phyloP scores from a whole-genome alignment of 2,329 filamentous ascomycete species.

The Lachnellula arida region DNA sequence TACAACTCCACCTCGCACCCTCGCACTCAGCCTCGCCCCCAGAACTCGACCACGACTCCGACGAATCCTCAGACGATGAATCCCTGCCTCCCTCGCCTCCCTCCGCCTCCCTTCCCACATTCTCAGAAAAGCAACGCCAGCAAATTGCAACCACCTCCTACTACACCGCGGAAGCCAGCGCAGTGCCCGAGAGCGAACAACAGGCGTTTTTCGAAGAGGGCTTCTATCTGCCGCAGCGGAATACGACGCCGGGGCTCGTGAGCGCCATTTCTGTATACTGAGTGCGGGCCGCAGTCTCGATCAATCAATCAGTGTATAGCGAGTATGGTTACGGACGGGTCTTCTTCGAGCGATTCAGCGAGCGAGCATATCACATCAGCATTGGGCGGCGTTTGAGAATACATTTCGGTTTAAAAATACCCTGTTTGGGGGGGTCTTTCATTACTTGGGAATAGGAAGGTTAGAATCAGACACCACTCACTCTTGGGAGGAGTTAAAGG shows the following conservation, averaged over 20 bases:
- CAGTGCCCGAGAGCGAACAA: slow-evolving; percentile 32
- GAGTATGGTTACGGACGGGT: background rate
- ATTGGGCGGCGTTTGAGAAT: background rate
- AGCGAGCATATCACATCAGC: background rate
- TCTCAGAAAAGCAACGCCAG: slow-evolving; percentile 52
- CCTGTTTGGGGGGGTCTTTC: too few species aligned
- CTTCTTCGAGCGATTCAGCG: background rate
- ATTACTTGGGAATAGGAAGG: too few species aligned
- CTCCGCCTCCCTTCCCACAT: slow-evolving; percentile 48
- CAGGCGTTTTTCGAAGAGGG: slow-evolving; percentile 42
- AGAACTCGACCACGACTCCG: slow-evolving; percentile 65
- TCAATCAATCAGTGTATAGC: background rate
- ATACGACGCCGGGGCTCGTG: slow-evolving; percentile 36
- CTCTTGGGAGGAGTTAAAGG: too few species aligned
- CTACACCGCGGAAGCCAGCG: slow-evolving; percentile 28
- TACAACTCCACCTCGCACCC: slow-evolving; percentile 63
- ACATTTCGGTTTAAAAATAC: background rate
- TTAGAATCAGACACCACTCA: too few species aligned
- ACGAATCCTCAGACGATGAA: slow-evolving; percentile 61
- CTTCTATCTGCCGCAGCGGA: slow-evolving; percentile 42
- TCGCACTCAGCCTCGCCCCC: slow-evolving; percentile 62
- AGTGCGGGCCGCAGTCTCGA: background rate
- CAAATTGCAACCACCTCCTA: slow-evolving; percentile 38
- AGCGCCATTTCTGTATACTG: slow-evolving; percentile 44
- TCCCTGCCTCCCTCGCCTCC: slow-evolving; percentile 55